Base-by-base conservation (phyloP, 768 basidiomycete genomes). In the Lyophyllum semitale region DNA sequence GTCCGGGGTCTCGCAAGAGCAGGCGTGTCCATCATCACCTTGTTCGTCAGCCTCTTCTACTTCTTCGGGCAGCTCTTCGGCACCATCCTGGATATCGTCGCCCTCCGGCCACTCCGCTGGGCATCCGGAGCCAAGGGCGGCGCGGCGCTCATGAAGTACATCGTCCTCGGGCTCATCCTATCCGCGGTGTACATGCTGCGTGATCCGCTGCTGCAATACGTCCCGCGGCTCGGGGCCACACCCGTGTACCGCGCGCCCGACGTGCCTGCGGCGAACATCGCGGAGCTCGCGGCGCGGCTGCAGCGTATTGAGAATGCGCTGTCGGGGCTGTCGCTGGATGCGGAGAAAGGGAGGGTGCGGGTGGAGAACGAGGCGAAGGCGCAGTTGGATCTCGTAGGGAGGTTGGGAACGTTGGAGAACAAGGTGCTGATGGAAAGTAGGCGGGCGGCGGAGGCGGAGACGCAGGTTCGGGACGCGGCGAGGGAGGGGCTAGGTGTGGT, bases 211-310 rank as follows among this genome's bases (percentile, higher is more conserved):
- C 22, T 71, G 54, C 57, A 64, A 62, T 60, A 63, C 63, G 71
- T 59, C 26, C 68, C 48, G 51, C 68, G 26, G 51, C 63, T 4
- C 32, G 41, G 27, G 42, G 29, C 5, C 13, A 41, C 47, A 7
- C 67, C 61, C 2, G 66, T 73, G 7, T 91, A 84, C 63, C 68
- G 71, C 1, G 71, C 84, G 0, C 85, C 89, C 0, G 79, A 81
- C 9, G 66, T 74, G 8, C 88, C 89, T 1, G 82, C 84, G 1
- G 76, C 79, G n/a, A 81, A 90, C 66, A 72, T 91, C 18, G 78
- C 80, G 4, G 90, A 90, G 52, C 72, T 93, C 22, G 75, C 84
- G 2, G 73, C 76, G 7, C 83, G 90, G 8, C 69, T 93, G 12
- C 79, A 81, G 55, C 73, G 74, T 32, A 78, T 93, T 37, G 91